Evolutionary conservation across 2,329 filamentous ascomycete species (phyloP), one percentile per base, ranked within the genome.

Genomic region (Aspergillus pseudoterreus): DNA sequence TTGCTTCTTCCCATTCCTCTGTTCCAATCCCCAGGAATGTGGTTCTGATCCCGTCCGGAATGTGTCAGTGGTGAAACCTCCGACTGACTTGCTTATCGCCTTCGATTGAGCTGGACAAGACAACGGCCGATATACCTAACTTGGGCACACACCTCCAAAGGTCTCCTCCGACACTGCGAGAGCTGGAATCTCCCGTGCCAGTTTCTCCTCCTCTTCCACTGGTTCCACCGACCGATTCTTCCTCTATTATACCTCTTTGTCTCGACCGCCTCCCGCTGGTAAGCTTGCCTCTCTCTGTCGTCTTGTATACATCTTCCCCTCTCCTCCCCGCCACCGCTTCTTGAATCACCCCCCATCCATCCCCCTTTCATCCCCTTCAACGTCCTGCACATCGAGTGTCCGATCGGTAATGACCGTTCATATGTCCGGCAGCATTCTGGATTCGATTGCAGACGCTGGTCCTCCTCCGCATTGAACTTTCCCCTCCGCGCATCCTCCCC

Each of bases 401-500:
- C 54, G 53, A 57, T 58, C 54, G 54, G 56, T 58, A 53, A 53
- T 57, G 52, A 54, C 54, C 53, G 50, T 55, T 48, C 49, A 53
- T 42, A 33, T 41, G 36, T 51, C 51, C 45, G 57, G 51, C 54
- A 56, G 55, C 53, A 51, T 46, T 44, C 43, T 55, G 52, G 54
- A 55, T 45, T 53, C 52, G 21, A 39, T 51, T 46, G 43, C 49
- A 47, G 49, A 47, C 45, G 49, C 49, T 47, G 38, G 49, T 43
- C 38, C 22, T 42, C 22, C 43, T 47, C 12, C 35, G 15, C 44
- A 54, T 36, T 53, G 35, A 33, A 44, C 45, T 47, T 57, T 22
- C 44, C 44, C 44, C 22, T 36, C 24, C 27, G 41, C 45, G 32
- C 52, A 33, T 46, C 51, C 22, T 38, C 10, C 45, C 33, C 45